A percentile compares a stretch with the other conserved stretches of the same genome.
Conservation (phyloP, 352 stramenopile species). For the Phytophthora crassamura region DNA sequence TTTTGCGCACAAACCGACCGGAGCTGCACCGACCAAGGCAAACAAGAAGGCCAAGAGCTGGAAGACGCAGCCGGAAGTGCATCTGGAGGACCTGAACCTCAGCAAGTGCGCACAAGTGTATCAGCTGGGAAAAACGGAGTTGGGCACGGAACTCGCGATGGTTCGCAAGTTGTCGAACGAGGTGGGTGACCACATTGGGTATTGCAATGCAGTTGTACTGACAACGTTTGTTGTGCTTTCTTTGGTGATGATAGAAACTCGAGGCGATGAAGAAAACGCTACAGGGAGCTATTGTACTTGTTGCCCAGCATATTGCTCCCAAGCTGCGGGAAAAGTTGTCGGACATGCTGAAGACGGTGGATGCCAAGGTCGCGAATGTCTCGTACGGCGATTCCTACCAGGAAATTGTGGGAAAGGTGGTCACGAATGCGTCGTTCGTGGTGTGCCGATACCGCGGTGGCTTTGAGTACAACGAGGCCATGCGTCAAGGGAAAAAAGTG, state of each 20-base stretch:
- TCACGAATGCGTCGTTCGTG: conserved; percentile 82
- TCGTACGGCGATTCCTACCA: conserved; percentile 72
- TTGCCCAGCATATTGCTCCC: conserved; percentile 79
- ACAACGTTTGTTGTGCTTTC: background rate
- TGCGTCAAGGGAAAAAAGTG: conserved; percentile 72
- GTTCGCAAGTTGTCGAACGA: conserved; percentile 55
- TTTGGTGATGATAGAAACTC: conserved; percentile 44
- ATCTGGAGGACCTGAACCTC: conserved; percentile 59
- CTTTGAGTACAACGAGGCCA: conserved; percentile 82
- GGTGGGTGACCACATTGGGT: conserved; percentile 27
- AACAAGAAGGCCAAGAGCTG: conserved; percentile 41
- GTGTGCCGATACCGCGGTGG: conserved; percentile 83
- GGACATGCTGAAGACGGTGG: conserved; percentile 69
- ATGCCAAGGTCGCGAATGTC: conserved; percentile 85
- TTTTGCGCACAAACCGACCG: conserved; percentile 41
- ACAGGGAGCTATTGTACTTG: conserved; percentile 66
- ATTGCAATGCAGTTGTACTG: background rate
- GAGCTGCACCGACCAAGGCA: conserved; percentile 14
- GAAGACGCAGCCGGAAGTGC: conserved; percentile 56
- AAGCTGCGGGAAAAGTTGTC: conserved; percentile 66
- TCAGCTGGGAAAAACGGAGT: conserved; percentile 41
- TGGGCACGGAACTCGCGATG: conserved; percentile 54
- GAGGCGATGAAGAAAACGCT: conserved; percentile 59
- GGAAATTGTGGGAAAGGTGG: conserved; percentile 81
- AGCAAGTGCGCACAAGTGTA: conserved; percentile 56